Percentiles rank a stretch among this genome's conserved stretches.
phyloP scores from a whole-genome alignment of 140 eudicot genomes.

The Cichorium intybus region DNA sequence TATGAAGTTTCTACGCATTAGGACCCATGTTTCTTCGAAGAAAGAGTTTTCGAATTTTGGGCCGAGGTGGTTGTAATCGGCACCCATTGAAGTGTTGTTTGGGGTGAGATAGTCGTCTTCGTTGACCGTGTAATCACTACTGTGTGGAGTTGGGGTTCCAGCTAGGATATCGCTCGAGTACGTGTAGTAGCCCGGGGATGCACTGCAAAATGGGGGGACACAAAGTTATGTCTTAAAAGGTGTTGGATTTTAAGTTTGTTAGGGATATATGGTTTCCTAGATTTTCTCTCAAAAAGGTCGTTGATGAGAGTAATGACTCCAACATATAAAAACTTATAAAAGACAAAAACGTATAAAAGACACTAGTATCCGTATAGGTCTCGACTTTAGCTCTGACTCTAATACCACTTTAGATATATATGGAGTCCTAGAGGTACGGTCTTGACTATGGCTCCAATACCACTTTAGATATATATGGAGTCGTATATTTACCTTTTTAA shows the following conservation, averaged over 20 bases:
- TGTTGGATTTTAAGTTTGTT: background rate
- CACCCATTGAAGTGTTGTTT: slow-evolving; percentile 28
- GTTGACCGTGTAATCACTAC: slow-evolving; percentile 77
- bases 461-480: no score
- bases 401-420: no score
- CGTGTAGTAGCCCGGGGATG: slow-evolving; percentile 58
- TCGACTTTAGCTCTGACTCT: no score
- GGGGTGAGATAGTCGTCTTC: slow-evolving; percentile 81
- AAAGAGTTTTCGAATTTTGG: slow-evolving; percentile 67
- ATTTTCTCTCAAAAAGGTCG: no score
- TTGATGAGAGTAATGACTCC: no score
- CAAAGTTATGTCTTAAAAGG: background rate
- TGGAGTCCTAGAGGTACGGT: no score
- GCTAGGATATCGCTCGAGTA: slow-evolving; percentile 53
- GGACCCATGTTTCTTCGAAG: slow-evolving; percentile 62
- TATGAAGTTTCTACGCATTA: slow-evolving; percentile 66
- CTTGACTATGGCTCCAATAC: no score
- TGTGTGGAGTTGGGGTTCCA: slow-evolving; percentile 72
- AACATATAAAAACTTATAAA: no score
- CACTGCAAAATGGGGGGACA: slow-evolving; percentile 32
- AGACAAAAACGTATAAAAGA: no score
- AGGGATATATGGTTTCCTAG: no score
- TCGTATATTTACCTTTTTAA: no score
- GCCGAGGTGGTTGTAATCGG: slow-evolving; percentile 38
- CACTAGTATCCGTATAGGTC: no score